Base-by-base conservation (phyloP, 371 early-diverging fungal species). In the Mortierella sp. region DNA sequence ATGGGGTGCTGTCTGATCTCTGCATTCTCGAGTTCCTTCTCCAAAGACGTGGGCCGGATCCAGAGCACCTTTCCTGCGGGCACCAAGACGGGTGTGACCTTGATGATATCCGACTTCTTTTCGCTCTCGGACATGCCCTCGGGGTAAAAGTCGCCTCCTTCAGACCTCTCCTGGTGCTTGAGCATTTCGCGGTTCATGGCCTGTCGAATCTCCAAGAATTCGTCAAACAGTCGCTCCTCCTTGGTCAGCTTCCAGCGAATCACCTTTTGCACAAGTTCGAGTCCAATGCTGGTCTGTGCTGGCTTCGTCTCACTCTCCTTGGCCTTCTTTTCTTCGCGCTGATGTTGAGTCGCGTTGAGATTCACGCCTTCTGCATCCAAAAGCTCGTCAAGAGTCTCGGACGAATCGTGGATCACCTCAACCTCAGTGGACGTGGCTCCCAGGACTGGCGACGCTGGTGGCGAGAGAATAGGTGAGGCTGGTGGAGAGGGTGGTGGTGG, bases 261-360 rank as follows among this genome's bases (percentile, higher is more conserved):
- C 48, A 74, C 74, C 54, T 74, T 74, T 53, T 74, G 74, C 3
- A 74, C 74, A 64, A 74, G 67, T 29, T 74, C 74, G 9, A 74
- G 48, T 4, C 64, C 74, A 34, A 74, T 67, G 24, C 64, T 67
- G 25, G 25, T 45, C 25, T 59, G 55, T 0, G 63, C 61, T 0
- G 67, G 37, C 34, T 21, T 29, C 21, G 19, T 27, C 31, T 29
- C 19, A 21, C 10, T 48, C 7, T 43, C 24, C 21, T 29, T 52
- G 1, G 51, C 57, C 44, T 54, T 40, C 21, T 27, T 9, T 16
- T 22, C 50, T 8, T 39, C 40, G 19, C 27, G 22, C 40, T 47
- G 12, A n/a, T 50, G 44, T 16, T 25, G 31, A n/a, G 46, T 9
- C 1, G 12, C 39, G 16, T 59, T 40, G 8, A 72, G 3, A 6